Base-by-base conservation (phyloP, 345 rosid species). In the Aquilaria sinensis region DNA sequence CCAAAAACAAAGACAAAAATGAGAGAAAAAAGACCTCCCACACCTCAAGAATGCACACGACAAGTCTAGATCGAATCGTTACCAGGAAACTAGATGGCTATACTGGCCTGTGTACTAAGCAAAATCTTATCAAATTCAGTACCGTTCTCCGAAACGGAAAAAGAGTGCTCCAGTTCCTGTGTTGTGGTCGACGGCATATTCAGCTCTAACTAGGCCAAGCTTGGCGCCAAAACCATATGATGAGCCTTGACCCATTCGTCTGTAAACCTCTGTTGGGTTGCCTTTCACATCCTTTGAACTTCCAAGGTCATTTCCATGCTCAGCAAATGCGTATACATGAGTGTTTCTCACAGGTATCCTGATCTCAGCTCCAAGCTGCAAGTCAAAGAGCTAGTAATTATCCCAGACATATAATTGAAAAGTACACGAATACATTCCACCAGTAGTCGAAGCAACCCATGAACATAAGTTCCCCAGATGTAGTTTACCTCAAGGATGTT, bases 261-360 rank as follows among this genome's bases (percentile, higher is more conserved):
- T 78, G 71, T 90, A 94, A 9, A 88, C 97, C 55, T 83, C 96
- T 11, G 99, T 94, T 41, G 99, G 99, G 70, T 94, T 94, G 37
- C 99, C 99, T 72, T 94, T 94, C 63, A 94, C 96, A 63, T 88
- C 95, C 80, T 94, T 90, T 2, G 97, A 94, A 68, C 83, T 83
- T 75, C 99, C 99, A 59, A 90, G 78, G 74, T 94, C 97, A 43
- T 81, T 94, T 60, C 99, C 99, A 64, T 94, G 99, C 78, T 94
- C 97, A 10, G 84, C 96, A 80, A 94, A 94, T 14, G 88, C 87
- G 64, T 88, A 94, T 3, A 85, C 75, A 13, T 90, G 93, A 0
- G 97, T 94, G 69, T 81, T 91, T 72, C 73, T 85, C 74, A 94
- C 92, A 12, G 99, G 97, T 53, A 91, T 50, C 69, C 96, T 81